A percentile compares a stretch with the other conserved stretches of the same genome.
These are phyloP conservation scores for rapeseed (Brassica napus) DNA, from an alignment of 345 rosid species.

Conservation along the genomic window DNA sequence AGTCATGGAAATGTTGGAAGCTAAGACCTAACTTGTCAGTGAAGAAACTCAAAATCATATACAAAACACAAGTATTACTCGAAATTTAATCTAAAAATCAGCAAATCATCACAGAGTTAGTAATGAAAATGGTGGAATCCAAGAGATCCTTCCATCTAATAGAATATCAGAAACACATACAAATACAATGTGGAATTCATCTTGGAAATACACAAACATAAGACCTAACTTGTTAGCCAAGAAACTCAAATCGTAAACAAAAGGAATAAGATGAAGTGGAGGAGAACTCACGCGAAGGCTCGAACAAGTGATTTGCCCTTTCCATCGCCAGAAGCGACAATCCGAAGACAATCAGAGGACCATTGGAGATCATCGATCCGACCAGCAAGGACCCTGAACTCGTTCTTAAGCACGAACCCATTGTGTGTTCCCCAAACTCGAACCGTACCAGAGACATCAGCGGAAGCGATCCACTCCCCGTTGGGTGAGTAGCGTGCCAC, in stretches of 20 bases:
- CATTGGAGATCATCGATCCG: conserved; percentile 96
- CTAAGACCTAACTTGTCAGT: background rate
- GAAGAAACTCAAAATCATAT: background rate
- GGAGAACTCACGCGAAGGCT: conserved; percentile 73
- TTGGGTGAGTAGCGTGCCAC: conserved; percentile 94
- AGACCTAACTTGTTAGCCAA: background rate
- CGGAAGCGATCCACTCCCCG: conserved; percentile 99
- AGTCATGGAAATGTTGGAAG: background rate
- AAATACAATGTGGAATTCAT: background rate
- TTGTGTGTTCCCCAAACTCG: conserved; percentile 94
- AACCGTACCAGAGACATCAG: conserved; percentile 78
- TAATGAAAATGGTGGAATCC: background rate
- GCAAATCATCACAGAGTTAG: background rate
- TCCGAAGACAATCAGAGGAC: conserved; percentile 84
- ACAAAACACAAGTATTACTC: background rate
- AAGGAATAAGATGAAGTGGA: background rate
- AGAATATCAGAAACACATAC: background rate
- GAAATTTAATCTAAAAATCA: background rate
- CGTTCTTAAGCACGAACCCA: conserved; percentile 86
- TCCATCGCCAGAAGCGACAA: conserved; percentile 93
- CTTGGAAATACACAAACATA: background rate
- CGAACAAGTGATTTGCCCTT: conserved; percentile 93
- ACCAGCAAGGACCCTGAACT: conserved; percentile 80
- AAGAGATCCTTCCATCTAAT: background rate
- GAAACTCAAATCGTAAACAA: conserved; percentile 5